Conservation (phyloP, 2,329 filamentous ascomycete species). For the Macroventuria anomochaeta region DNA sequence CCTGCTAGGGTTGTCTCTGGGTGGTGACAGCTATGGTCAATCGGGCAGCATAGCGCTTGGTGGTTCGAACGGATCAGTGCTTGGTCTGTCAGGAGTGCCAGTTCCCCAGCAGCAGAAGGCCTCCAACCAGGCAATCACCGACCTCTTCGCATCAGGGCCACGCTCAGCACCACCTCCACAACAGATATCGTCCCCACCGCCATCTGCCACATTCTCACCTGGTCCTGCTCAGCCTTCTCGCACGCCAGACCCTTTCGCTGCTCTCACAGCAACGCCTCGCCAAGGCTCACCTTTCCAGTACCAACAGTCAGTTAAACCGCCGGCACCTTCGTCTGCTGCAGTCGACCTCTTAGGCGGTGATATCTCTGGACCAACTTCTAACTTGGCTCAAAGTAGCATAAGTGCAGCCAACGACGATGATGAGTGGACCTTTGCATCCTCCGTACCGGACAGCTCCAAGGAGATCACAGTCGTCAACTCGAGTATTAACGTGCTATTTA, state of each 20-base stretch:
- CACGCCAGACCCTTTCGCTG: conserved; percentile 65
- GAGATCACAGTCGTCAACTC: conserved; percentile 73
- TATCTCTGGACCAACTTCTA: conserved; percentile 33
- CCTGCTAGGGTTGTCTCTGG: conserved; percentile 82
- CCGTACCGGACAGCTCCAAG: conserved; percentile 75
- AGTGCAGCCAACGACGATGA: conserved; percentile 81
- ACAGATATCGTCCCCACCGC: conserved; percentile 56
- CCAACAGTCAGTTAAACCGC: conserved; percentile 52
- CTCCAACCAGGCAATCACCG: conserved; percentile 60
- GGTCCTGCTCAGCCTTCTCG: conserved; percentile 43
- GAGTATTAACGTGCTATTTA: conserved; percentile 74
- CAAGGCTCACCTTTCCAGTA: conserved; percentile 58
- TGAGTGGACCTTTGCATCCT: conserved; percentile 92
- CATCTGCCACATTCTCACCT: conserved; percentile 47
- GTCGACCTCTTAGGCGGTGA: conserved; percentile 49
- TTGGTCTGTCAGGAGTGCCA: conserved; percentile 43
- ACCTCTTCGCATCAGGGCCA: conserved; percentile 62
- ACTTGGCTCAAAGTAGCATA: conserved; percentile 33
- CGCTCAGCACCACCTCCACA: conserved; percentile 44
- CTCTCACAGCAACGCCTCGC: conserved; percentile 61
- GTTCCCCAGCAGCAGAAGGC: conserved; percentile 46
- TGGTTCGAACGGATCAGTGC: conserved; percentile 54
- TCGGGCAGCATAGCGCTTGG: conserved; percentile 85
- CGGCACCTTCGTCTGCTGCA: conserved; percentile 38
- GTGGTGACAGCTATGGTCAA: conserved; percentile 70